Percentiles rank a stretch among this genome's conserved stretches.
phyloP scores from a whole-genome alignment of 2,329 filamentous ascomycete genomes.

The Emergomyces pasteurianus region DNA sequence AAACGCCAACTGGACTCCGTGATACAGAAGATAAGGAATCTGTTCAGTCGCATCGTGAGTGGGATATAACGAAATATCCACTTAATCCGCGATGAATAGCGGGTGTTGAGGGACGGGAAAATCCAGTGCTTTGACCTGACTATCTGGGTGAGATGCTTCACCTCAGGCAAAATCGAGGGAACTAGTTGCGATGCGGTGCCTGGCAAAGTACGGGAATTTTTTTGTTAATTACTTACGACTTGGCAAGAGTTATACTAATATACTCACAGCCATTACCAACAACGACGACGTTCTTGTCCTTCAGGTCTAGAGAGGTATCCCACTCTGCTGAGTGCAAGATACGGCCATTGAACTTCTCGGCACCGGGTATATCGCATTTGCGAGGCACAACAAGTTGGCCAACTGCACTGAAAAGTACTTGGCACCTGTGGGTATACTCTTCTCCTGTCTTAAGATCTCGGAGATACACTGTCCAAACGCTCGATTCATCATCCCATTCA shows the following conservation, averaged over 20 bases:
- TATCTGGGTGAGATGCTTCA: constrained; percentile 44
- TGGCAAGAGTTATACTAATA: not conserved
- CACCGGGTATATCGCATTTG: constrained; percentile 27
- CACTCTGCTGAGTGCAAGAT: constrained; percentile 20
- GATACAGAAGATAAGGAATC: constrained; percentile 25
- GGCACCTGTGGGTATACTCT: constrained; percentile 29
- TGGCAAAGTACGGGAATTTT: not conserved
- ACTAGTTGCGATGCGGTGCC: constrained; percentile 19
- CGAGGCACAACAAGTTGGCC: constrained; percentile 43
- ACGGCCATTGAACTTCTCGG: constrained; percentile 12
- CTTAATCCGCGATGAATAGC: constrained; percentile 37
- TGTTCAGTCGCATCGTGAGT: constrained; percentile 32
- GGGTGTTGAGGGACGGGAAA: constrained; percentile 31
- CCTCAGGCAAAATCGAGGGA: constrained; percentile 25
- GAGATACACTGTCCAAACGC: constrained; percentile 34
- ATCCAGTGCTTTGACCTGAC: constrained; percentile 48
- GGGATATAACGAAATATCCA: constrained; percentile 36
- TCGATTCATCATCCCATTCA: constrained; percentile 39
- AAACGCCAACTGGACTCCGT: constrained; percentile 15
- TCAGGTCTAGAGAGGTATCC: constrained; percentile 13
- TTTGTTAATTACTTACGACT: not conserved
- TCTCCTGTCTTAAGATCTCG: constrained; percentile 14
- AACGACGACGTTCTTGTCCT: constrained; percentile 19
- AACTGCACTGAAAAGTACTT: constrained; percentile 41
- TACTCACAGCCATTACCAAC: constrained; percentile 24